phyloP scores from a whole-genome alignment of 2,329 filamentous ascomycete genomes.

The Epichloe sibirici region DNA sequence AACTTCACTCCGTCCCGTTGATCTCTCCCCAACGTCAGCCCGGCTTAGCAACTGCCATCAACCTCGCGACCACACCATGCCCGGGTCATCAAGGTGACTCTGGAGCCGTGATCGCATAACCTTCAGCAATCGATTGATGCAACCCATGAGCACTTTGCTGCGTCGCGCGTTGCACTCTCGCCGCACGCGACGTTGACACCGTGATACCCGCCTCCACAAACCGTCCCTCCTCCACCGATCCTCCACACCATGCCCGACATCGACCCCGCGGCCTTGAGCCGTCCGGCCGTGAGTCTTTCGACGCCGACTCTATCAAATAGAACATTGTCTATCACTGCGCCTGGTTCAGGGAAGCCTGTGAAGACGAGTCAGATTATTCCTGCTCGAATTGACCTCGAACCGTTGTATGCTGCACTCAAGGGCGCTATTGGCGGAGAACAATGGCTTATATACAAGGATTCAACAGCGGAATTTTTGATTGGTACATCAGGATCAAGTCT shows the following conservation, averaged over 20 bases:
- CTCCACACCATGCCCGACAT: constrained; percentile 49
- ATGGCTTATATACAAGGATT: constrained; percentile 53
- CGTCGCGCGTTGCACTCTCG: constrained; percentile 32
- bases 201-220: constrained; percentile 5
- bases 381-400: constrained; percentile 54
- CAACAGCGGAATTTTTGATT: constrained; percentile 49
- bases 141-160: constrained; percentile 30
- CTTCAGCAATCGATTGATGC: constrained; percentile 25
- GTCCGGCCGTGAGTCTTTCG: constrained; percentile 43
- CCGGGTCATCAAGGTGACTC: constrained; percentile 31
- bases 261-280: constrained; percentile 56
- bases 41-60: constrained; percentile 25
- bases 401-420: constrained; percentile 51
- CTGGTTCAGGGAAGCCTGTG: constrained; percentile 35
- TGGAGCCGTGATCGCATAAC: constrained; percentile 30
- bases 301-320: constrained; percentile 48
- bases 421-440: constrained; percentile 45
- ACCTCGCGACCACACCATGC: constrained; percentile 27
- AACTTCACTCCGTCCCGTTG: constrained; percentile 20
- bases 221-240: constrained; percentile 17
- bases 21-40: constrained; percentile 16
- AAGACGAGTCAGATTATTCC: constrained; percentile 53
- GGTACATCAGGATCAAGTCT: constrained; percentile 26
- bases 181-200: constrained; percentile 31
- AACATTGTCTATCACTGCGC: constrained; percentile 40